Evolutionary conservation across 2,329 filamentous ascomycete species (phyloP), one percentile per base, ranked within the genome.

Genomic region (Aspergillus versicolor): DNA sequence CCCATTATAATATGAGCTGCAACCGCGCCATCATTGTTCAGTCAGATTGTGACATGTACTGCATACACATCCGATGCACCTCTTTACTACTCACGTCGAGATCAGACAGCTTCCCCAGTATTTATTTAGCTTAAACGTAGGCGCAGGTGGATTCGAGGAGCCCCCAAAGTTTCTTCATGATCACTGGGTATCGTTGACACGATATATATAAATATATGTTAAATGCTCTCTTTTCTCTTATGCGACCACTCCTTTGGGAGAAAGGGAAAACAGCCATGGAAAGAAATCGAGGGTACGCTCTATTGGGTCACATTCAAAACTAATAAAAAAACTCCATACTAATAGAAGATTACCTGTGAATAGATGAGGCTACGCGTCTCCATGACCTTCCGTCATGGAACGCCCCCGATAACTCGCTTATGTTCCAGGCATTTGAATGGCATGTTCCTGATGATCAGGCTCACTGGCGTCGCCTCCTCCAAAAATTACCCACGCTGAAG

Each of bases 341-440:
- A 13, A 37, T 30, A 30, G 27, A 30, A 30, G 27, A 37, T 37
- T 37, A n/a, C 15, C 6, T 37, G 34, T 32, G 44, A 27, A 24
- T 49, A 71, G 68, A 70, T 19, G 53, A 61, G 22, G 63, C 63
- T 21, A 57, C 63, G 27, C 24, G 63, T 38, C 59, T 66, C n/a
- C 65, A 70, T 52, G 59, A 70, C 37, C 51, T 63, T 9, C 58
- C 65, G 37, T 71, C 71, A 60, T 73, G 71, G 71, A 59, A 64
- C 47, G 63, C 66, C 4, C 63, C 67, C 9, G 69, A 74, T 44
- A 75, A 75, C 46, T 45, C 57, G 15, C 82, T 84, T 51, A 83
- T 90, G 74, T 81, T 90, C 63, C 87, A 90, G 71, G 84, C 79
- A 12, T 90, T 89, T 68, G 88, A 91, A 75, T 91, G 88, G 88